Percentiles rank a stretch among this genome's conserved stretches.
Conservation (phyloP, 2,329 filamentous ascomycete genomes). For the Stemphylium lycopersici region DNA sequence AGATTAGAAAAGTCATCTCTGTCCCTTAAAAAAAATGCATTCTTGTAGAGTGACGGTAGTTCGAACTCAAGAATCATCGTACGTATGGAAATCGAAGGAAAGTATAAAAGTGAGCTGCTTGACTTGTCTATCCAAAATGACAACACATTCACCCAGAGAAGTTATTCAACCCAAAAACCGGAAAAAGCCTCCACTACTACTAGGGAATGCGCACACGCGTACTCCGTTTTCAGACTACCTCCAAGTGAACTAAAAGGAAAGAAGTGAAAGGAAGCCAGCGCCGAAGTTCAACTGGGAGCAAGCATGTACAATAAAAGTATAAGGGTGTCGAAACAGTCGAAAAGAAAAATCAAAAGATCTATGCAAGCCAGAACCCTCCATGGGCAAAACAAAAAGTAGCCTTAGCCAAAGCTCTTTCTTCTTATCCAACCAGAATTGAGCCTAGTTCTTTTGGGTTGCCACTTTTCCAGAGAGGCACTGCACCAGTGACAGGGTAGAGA, state of each 20-base stretch:
- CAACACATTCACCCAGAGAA: background rate
- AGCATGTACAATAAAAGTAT: constrained; percentile 31
- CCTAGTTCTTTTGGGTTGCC: background rate
- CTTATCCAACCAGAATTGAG: constrained; percentile 2
- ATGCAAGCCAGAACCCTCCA: constrained; percentile 10
- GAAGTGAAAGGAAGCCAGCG: constrained; percentile 16
- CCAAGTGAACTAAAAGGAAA: constrained; percentile 5
- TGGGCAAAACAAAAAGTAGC: background rate
- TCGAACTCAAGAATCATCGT: too few relatives aligned
- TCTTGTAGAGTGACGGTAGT: too few relatives aligned
- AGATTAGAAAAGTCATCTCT: background rate
- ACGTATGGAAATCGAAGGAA: background rate
- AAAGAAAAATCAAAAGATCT: constrained; percentile 18
- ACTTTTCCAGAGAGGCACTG: constrained; percentile 1
- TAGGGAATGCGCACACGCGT: background rate
- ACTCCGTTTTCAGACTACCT: background rate
- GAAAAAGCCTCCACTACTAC: background rate
- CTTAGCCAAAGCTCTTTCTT: background rate
- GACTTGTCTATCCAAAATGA: background rate
- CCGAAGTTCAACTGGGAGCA: constrained; percentile 12
- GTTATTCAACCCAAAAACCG: background rate
- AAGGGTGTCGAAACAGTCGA: constrained; percentile 8
- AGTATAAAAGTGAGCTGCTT: background rate
- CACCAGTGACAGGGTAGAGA: background rate
- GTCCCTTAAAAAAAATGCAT: too few relatives aligned